Conservation (phyloP, 1,284 basidiomycete genomes). For the Ceratobasidium sp. region DNA sequence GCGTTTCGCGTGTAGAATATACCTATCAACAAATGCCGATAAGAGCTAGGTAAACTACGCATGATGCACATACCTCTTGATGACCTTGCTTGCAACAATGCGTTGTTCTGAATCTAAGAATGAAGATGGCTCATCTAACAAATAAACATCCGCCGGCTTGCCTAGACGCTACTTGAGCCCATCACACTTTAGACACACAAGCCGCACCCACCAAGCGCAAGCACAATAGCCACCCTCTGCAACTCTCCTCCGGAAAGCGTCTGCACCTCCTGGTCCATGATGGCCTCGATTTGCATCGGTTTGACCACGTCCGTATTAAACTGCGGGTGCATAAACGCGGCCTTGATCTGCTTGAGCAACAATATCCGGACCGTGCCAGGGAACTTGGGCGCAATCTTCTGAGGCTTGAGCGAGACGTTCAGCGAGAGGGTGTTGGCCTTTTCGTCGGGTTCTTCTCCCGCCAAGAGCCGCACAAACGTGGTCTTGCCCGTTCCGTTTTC, state of each 20-base stretch:
- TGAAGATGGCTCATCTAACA: constrained; percentile 73
- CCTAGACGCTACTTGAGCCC: constrained; percentile 54
- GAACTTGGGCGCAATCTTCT: constrained; percentile 96
- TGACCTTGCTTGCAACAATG: constrained; percentile 95
- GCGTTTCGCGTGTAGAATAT: constrained; percentile 92
- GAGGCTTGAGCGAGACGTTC: constrained; percentile 90
- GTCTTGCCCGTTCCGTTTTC: constrained; percentile 99
- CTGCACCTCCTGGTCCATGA: constrained; percentile 96
- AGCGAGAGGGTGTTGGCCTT: constrained; percentile 80
- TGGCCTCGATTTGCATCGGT: constrained; percentile 89
- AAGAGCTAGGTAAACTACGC: constrained; percentile 3
- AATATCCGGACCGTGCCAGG: constrained; percentile 91
- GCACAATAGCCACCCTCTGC: constrained; percentile 92
- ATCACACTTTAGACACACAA: neutral
- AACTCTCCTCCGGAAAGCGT: constrained; percentile 96
- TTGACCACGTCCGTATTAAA: constrained; percentile 97
- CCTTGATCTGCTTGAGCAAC: constrained; percentile 90
- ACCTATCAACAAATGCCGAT: constrained; percentile 56
- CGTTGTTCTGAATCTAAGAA: constrained; percentile 98
- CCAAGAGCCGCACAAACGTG: constrained; percentile 91
- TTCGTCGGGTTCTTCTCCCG: constrained; percentile 85
- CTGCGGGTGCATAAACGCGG: constrained; percentile 94
- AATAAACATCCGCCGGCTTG: constrained; percentile 84
- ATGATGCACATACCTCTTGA: constrained; percentile 74
- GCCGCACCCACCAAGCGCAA: constrained; percentile 70